Evolutionary conservation across 2,329 filamentous ascomycete species (phyloP), one percentile per base, ranked within the genome.

Genomic region (Xylariaceae sp.): DNA sequence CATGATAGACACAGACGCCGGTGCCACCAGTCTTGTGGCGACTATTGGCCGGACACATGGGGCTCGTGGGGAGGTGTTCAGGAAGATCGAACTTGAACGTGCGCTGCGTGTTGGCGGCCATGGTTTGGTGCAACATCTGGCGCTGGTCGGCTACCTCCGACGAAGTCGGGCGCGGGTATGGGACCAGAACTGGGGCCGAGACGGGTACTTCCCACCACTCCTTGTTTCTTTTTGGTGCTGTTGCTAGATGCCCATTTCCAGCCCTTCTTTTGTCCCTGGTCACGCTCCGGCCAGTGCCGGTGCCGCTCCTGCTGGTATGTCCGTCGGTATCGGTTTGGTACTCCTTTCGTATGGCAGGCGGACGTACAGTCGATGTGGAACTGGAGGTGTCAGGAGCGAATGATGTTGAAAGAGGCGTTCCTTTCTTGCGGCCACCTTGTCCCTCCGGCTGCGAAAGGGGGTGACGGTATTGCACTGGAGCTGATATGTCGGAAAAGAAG

Each of bases 1-100:
- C 79, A 46, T 82, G 79, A 60, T 80, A 81, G 2, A 83, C 79
- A 53, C 81, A 84, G 3, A 83, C 57, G 0, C 78, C 80, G 5
- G 72, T 76, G 4, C 80, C 79, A n/a, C 76, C 73, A 12, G 75
- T 75, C 49, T 66, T 65, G 52, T 81, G 76, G 36, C 73, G 76
- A 39, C 68, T 68, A 65, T 83, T 81, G 7, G 79, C 70, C 2
- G 81, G 81, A 52, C 81, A 84, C 71, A 82, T 75, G 14, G 80
- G 80, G 63, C 80, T 83, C 54, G 60, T 78, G 28, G 80, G 78
- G 6, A 81, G 69, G 59, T 84, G 81, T 59, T 83, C 79, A 1
- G 80, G 79, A 9, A 83, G 60, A 43, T 82, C 74, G 56, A 84
- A 82, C 44, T 78, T 71, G 54, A 84, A 83, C 4, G 41, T 16